phyloP scores from a whole-genome alignment of 2,329 filamentous ascomycete genomes.

The Claviceps citrina region DNA sequence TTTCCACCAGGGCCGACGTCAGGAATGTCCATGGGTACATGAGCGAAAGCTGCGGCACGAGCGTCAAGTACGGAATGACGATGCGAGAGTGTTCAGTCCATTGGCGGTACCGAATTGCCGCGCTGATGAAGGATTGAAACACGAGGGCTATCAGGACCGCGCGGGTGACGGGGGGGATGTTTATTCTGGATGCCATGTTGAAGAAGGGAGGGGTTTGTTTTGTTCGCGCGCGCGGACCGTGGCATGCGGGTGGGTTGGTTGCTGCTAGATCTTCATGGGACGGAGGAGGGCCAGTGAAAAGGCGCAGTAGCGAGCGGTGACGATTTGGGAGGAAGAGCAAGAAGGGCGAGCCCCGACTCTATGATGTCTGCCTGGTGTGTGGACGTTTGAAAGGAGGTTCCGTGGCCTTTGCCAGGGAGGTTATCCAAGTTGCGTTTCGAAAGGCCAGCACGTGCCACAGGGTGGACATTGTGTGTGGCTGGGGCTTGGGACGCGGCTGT shows the following conservation, averaged over 20 bases:
- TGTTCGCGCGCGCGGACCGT: too few species aligned
- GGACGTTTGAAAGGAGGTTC: too few species aligned
- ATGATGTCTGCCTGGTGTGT: too few species aligned
- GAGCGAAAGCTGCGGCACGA: slow-evolving; percentile 70
- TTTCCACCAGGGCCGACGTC: slow-evolving; percentile 76
- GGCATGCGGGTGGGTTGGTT: neutral
- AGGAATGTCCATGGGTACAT: slow-evolving; percentile 89
- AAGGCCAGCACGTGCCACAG: too few species aligned
- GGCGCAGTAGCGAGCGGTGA: neutral
- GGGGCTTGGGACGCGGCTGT: too few species aligned
- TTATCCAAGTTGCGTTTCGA: too few species aligned
- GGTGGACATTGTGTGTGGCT: too few species aligned
- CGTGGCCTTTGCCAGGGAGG: too few species aligned
- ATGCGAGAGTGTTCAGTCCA: slow-evolving; percentile 48
- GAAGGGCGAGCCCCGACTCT: too few species aligned
- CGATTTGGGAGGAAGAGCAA: too few species aligned
- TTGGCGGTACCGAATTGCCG: slow-evolving; percentile 58
- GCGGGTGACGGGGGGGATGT: slow-evolving; percentile 82
- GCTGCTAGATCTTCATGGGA: slow-evolving; percentile 3
- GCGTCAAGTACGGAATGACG: slow-evolving; percentile 71
- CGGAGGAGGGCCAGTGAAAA: neutral
- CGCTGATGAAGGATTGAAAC: slow-evolving; percentile 68
- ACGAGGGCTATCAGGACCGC: slow-evolving; percentile 60
- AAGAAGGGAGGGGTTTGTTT: neutral
- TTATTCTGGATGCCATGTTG: slow-evolving; percentile 66